Conservation (phyloP, 352 stramenopile genomes). For the Globisporangium acanthophoron region DNA sequence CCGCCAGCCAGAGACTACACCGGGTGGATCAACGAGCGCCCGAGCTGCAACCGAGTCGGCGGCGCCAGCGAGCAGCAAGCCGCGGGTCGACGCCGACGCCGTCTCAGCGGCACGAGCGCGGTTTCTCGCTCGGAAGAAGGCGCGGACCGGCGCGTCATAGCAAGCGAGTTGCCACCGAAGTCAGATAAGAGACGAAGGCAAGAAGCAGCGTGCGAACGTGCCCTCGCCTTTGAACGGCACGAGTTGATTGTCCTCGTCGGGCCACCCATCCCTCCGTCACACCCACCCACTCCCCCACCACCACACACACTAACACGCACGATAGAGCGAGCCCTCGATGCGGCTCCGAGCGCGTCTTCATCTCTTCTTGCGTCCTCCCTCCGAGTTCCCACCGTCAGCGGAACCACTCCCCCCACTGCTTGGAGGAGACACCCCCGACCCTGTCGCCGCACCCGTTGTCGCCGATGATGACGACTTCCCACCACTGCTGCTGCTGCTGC, state of each 20-base stretch:
- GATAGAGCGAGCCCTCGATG: neutral
- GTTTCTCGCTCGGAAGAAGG: constrained; percentile 35
- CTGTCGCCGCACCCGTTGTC: neutral
- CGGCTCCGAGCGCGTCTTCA: neutral
- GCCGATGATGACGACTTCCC: constrained; percentile 17
- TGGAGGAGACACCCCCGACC: neutral
- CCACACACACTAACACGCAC: neutral
- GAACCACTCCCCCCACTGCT: neutral
- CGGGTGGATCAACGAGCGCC: neutral
- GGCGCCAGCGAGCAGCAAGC: neutral
- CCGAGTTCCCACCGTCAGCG: too few relatives aligned
- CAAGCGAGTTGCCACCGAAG: neutral
- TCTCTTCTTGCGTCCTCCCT: neutral
- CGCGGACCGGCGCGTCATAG: neutral
- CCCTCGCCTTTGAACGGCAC: neutral
- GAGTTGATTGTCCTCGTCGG: neutral
- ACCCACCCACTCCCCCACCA: neutral
- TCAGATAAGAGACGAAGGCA: too few relatives aligned
- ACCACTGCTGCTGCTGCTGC: neutral
- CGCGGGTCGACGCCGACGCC: constrained; percentile 19
- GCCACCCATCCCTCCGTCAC: neutral
- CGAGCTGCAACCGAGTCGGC: neutral
- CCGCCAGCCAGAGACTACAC: neutral
- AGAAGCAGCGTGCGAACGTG: neutral
- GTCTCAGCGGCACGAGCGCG: constrained; percentile 36